phyloP scores from a whole-genome alignment of 805 yeast genomes.

The Metschnikowia henanensis region DNA sequence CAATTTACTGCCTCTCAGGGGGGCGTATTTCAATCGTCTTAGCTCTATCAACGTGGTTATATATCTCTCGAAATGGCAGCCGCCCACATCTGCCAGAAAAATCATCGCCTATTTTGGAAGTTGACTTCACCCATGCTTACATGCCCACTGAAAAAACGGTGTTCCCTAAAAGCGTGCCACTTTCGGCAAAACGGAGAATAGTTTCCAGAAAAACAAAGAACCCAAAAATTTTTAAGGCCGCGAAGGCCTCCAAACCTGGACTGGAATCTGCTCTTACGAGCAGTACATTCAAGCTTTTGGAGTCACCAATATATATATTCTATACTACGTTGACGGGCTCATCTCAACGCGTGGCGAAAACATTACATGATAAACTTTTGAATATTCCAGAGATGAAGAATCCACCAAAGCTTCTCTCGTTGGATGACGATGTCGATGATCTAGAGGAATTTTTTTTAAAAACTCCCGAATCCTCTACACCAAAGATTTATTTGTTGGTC shows the following conservation, averaged over 20 bases:
- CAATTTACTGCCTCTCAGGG: conserved; percentile 37
- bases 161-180: conserved; percentile 12
- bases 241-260: conserved; percentile 25
- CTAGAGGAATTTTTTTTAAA: conserved; percentile 77
- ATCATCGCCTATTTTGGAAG: conserved; percentile 38
- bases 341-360: conserved; percentile 65
- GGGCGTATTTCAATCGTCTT: conserved; percentile 42
- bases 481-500: conserved; percentile 66
- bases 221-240: conserved; percentile 44
- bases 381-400: conserved; percentile 24
- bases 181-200: conserved; percentile 5
- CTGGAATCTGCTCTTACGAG: conserved; percentile 40
- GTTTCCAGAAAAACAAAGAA: conserved; percentile 26
- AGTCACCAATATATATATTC: conserved; percentile 64
- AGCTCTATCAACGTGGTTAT: conserved; percentile 19
- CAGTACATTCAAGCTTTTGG: conserved; percentile 40
- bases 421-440: conserved; percentile 83
- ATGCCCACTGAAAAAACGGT: conserved; percentile 24
- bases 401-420: conserved; percentile 56
- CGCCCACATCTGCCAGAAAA: conserved; percentile 11
- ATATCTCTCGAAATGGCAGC: conserved; percentile 1
- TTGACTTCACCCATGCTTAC: conserved; percentile 42
- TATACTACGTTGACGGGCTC: conserved; percentile 88
- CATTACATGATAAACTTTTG: conserved; percentile 41
- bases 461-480: conserved; percentile 45